Evolutionary conservation across 2,329 filamentous ascomycete species (phyloP).

Genomic region (Lasiodiplodia hormozganensis): DNA sequence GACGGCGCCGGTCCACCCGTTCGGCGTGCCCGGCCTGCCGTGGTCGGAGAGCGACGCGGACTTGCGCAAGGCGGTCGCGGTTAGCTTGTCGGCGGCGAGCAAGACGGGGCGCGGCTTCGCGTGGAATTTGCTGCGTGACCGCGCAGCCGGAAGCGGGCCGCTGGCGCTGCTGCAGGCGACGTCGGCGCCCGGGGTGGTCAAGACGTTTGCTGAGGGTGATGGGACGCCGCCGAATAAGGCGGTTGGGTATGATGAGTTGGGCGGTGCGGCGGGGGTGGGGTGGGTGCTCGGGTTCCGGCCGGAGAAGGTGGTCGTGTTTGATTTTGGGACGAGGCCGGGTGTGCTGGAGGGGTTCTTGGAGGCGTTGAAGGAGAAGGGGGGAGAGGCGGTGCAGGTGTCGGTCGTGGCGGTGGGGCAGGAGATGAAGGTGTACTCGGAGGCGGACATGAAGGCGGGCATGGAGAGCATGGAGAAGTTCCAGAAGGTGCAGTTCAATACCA

Average conservation of each 20-base stretch:
- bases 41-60: not conserved
- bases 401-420: not conserved
- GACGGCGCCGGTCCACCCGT: not conserved
- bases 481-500: not conserved
- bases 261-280: not conserved
- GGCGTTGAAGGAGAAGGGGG: not conserved
- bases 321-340: not conserved
- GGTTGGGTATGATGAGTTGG: not conserved
- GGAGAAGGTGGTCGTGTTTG: not conserved
- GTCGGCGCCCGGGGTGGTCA: not conserved
- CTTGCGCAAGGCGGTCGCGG: not conserved
- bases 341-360: not conserved
- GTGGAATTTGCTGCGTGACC: not conserved
- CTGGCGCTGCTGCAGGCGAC: not conserved
- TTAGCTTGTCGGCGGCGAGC: not conserved
- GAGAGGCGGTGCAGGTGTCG: not conserved
- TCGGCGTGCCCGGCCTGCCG: not conserved
- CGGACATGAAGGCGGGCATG: not conserved
- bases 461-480: not conserved
- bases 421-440: not conserved
- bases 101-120: not conserved
- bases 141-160: not conserved
- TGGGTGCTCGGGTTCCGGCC: not conserved
- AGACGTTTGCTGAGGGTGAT: not conserved
- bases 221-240: not conserved